phyloP scores from a whole-genome alignment of 106 monocot species.

The Phalaenopsis aphrodite region DNA sequence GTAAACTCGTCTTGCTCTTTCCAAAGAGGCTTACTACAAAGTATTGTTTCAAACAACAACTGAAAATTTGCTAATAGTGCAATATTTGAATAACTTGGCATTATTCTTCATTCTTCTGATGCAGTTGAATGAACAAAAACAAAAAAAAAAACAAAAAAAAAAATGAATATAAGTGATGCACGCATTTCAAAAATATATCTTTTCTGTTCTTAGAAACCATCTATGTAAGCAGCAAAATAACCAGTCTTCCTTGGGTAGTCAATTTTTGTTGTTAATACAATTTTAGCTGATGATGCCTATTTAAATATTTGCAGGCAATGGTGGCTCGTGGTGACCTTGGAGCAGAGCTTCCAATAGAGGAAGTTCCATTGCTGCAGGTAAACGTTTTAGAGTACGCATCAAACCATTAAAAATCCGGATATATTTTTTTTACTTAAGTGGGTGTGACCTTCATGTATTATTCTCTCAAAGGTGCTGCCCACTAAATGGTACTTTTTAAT shows the following conservation, averaged over 20 bases:
- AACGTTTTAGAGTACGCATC: background rate
- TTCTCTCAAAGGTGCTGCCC: background rate
- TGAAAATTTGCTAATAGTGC: too few species aligned
- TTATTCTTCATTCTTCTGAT: too few species aligned
- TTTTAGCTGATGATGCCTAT: background rate
- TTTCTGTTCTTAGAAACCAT: background rate
- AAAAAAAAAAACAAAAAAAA: too few species aligned
- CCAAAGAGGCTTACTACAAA: too few species aligned
- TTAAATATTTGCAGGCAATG: constrained; percentile 55
- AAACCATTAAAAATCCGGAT: background rate
- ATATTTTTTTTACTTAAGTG: background rate
- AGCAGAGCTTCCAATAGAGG: constrained; percentile 98
- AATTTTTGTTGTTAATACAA: background rate
- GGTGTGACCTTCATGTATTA: background rate
- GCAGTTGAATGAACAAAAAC: too few species aligned
- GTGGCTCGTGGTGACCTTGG: constrained; percentile 99
- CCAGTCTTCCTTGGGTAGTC: background rate
- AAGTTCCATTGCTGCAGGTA: constrained; percentile 94
- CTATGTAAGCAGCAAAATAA: background rate
- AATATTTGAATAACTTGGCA: too few species aligned
- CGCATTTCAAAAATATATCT: background rate
- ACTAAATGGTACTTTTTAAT: background rate
- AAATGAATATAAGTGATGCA: background rate
- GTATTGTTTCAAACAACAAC: too few species aligned
- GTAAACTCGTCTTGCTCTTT: too few species aligned